These are phyloP conservation scores for Backusella tuberculispora DNA, from an alignment of 192 early-diverging fungal species.

Conservation along the genomic window DNA sequence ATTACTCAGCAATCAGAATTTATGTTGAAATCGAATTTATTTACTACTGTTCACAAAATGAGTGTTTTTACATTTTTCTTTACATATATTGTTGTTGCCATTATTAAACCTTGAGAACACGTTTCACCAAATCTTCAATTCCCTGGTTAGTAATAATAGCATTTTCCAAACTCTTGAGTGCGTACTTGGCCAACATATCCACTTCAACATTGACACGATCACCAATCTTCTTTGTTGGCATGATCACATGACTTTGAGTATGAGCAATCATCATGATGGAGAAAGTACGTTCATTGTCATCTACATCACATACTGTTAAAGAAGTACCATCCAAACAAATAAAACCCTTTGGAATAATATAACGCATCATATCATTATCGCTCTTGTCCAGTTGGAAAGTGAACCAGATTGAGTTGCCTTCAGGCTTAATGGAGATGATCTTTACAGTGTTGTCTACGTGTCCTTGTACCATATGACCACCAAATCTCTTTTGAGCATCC, in stretches of 20 bases:
- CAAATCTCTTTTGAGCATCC: conserved; percentile 84
- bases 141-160: conserved; percentile 65
- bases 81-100: background rate
- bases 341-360: conserved; percentile 96
- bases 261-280: conserved; percentile 96
- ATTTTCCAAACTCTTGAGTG: conserved; percentile 71
- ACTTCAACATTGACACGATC: conserved; percentile 93
- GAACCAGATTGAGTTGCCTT: conserved; percentile 86
- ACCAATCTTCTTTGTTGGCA: conserved; percentile 72
- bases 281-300: conserved; percentile 75
- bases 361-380: conserved; percentile 67
- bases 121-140: conserved; percentile 39
- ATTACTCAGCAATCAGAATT: background rate
- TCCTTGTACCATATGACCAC: conserved; percentile 97
- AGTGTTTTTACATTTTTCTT: background rate
- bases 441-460: conserved; percentile 90
- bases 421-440: conserved; percentile 76
- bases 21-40: background rate
- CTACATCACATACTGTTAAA: conserved; percentile 90
- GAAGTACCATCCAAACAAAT: conserved; percentile 94
- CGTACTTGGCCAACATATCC: conserved; percentile 97
- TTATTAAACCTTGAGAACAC: conserved; percentile 21
- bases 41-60: background rate
- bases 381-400: conserved; percentile 59
- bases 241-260: conserved; percentile 83